A percentile compares a stretch with the other conserved stretches of the same genome.
Evolutionary conservation across 2,329 filamentous ascomycete genomes (phyloP).

Genomic region (Ophiosphaerella korrae): DNA sequence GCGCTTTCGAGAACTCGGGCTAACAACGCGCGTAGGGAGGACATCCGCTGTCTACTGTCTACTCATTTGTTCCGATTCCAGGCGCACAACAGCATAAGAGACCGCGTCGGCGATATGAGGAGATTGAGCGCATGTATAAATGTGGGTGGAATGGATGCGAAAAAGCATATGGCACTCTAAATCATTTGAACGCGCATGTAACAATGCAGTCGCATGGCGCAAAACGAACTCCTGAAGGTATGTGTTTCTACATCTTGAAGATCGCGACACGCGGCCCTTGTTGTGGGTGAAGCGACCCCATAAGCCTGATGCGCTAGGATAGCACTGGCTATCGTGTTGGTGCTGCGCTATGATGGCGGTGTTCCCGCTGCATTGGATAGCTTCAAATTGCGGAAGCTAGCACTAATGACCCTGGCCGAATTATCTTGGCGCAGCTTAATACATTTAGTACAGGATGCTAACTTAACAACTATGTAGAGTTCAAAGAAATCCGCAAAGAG

Average conservation of each 20-base stretch:
- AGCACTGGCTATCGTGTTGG: constrained; percentile 48
- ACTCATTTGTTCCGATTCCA: constrained; percentile 96
- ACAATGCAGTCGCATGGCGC: constrained; percentile 97
- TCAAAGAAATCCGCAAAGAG: constrained; percentile 98
- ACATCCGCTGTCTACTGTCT: constrained; percentile 74
- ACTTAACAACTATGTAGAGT: constrained; percentile 66
- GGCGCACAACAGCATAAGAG: constrained; percentile 97
- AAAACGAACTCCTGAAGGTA: constrained; percentile 97
- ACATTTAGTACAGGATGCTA: constrained; percentile 40
- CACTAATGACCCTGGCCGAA: constrained; percentile 44
- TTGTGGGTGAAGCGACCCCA: constrained; percentile 34
- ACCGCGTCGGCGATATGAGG: constrained; percentile 89
- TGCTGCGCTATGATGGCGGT: constrained; percentile 56
- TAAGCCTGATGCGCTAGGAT: constrained; percentile 39
- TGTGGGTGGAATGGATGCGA: constrained; percentile 98
- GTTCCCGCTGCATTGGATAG: constrained; percentile 57
- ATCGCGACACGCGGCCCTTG: background rate
- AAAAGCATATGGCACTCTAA: constrained; percentile 96
- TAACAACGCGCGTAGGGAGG: constrained; percentile 48
- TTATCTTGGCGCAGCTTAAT: constrained; percentile 41
- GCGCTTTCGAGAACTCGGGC: background rate
- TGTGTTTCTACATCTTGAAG: constrained; percentile 40
- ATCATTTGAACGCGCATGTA: constrained; percentile 96
- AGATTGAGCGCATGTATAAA: constrained; percentile 99
- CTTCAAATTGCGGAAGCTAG: constrained; percentile 54